Conservation (phyloP, 495 filamentous ascomycete genomes). For the Aspergillus heteromorphus region DNA sequence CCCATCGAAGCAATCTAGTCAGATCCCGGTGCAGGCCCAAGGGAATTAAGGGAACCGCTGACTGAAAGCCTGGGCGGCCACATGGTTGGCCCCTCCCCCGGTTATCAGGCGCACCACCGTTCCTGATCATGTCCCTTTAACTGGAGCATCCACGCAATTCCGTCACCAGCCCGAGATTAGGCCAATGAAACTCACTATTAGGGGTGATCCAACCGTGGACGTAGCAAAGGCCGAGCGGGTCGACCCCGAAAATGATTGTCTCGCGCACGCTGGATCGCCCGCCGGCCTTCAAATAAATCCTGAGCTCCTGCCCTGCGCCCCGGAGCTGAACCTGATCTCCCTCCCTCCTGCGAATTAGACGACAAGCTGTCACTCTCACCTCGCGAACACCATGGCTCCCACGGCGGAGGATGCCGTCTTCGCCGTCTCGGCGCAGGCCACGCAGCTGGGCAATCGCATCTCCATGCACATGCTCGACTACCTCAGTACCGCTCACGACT, state of each 20-base stretch:
- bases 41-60: not conserved
- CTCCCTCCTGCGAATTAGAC: not conserved
- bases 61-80: not conserved
- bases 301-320: not conserved
- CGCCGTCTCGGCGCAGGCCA: conserved; percentile 20
- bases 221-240: not conserved
- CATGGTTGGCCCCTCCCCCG: conserved; percentile 1
- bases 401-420: conserved; percentile 17
- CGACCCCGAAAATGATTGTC: no score
- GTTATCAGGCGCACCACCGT: not conserved
- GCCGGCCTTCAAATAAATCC: not conserved
- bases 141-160: not conserved
- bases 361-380: not conserved
- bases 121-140: not conserved
- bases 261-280: no score
- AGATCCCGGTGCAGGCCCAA: no score
- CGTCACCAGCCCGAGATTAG: not conserved
- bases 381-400: conserved; percentile 5
- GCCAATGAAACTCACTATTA: no score
- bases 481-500: conserved; percentile 40
- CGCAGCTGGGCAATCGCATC: conserved; percentile 41
- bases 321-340: not conserved
- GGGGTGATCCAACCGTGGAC: not conserved
- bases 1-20: not conserved
- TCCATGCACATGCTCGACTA: conserved; percentile 53